Evolutionary conservation across 2,329 filamentous ascomycete species (phyloP).

Genomic region (Fusarium pseudonygamai): DNA sequence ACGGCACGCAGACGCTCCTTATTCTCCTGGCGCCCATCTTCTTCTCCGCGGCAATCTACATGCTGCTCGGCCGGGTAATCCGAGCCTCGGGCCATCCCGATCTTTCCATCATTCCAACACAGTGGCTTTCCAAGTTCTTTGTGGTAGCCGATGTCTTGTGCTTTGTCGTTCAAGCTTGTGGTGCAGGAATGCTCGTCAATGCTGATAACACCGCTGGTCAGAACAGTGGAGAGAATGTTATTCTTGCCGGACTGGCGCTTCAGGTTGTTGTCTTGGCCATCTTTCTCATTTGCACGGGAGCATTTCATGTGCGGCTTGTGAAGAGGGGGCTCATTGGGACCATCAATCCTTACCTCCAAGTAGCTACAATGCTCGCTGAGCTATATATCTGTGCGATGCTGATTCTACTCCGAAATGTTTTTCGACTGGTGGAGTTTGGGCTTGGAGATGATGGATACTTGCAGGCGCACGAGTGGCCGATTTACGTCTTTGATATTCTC

Average conservation of each 20-base stretch:
- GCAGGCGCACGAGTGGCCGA: background rate
- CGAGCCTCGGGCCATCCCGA: background rate
- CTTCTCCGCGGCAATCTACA: background rate
- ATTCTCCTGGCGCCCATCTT: background rate
- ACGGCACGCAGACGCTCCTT: background rate
- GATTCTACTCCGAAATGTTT: background rate
- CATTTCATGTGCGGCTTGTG: background rate
- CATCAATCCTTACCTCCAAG: background rate
- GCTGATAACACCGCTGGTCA: background rate
- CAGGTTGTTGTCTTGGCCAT: background rate
- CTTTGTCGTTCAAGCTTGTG: background rate
- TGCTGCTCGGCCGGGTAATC: background rate
- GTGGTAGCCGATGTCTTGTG: background rate
- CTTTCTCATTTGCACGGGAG: background rate
- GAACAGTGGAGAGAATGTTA: background rate
- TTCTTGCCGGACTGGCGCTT: background rate
- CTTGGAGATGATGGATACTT: background rate
- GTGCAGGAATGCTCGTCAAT: background rate
- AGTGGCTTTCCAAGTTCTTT: background rate
- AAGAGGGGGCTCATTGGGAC: background rate
- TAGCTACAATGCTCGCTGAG: background rate
- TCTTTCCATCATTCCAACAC: background rate
- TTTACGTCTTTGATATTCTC: background rate
- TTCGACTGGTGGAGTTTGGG: background rate
- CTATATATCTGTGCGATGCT: background rate